phyloP scores from a whole-genome alignment of 257 asterid species.

The Solanum stenotomum region DNA sequence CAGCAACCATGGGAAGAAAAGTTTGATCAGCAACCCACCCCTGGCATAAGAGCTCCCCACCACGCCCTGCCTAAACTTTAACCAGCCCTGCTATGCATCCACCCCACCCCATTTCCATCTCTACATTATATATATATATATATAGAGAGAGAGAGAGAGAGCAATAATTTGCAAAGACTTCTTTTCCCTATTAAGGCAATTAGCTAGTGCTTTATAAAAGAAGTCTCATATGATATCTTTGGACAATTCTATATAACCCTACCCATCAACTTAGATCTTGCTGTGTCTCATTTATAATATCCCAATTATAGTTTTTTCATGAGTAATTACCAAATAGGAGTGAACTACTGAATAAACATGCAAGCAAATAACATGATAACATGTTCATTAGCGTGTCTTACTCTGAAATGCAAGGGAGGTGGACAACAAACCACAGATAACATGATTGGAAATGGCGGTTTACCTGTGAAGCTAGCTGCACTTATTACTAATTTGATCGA shows the following conservation, averaged over 20 bases:
- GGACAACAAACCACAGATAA: not conserved
- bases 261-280: not conserved
- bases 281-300: not conserved
- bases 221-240: not conserved
- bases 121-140: not conserved
- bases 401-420: not conserved
- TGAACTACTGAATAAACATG: not conserved
- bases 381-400: not conserved
- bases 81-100: not conserved
- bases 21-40: not conserved
- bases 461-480: not conserved
- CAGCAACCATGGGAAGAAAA: not conserved
- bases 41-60: not conserved
- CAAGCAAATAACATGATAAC: not conserved
- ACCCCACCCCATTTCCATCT: not conserved
- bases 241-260: not conserved
- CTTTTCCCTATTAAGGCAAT: not conserved
- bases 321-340: not conserved
- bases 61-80: not conserved
- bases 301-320: not conserved
- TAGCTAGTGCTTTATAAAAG: not conserved
- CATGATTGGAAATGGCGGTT: not conserved
- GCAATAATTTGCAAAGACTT: not conserved
- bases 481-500: not conserved
- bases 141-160: no score